Evolutionary conservation across 2,329 filamentous ascomycete genomes (phyloP).

Genomic region (Lecanicillium sp.): DNA sequence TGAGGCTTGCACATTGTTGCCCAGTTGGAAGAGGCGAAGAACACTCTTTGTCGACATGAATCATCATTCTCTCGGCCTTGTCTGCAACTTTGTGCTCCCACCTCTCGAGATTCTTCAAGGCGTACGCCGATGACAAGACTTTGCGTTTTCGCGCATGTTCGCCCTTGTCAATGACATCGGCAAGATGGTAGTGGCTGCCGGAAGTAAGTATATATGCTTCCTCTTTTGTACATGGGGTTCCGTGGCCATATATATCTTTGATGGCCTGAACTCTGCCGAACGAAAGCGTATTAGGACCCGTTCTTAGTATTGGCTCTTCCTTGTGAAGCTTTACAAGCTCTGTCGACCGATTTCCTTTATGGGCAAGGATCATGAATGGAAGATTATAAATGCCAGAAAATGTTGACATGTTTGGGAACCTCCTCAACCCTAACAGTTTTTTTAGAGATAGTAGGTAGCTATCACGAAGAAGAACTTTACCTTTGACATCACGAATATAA

Average conservation of each 20-base stretch:
- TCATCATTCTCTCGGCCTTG: slow-evolving; percentile 35
- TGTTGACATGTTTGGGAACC: slow-evolving; percentile 33
- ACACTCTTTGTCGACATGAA: slow-evolving; percentile 32
- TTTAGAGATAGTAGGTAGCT: too few species aligned
- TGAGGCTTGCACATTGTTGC: slow-evolving; percentile 15
- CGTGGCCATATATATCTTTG: slow-evolving; percentile 33
- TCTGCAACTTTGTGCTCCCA: slow-evolving; percentile 49
- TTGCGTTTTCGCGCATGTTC: slow-evolving; percentile 44
- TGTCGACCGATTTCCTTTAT: slow-evolving; percentile 32
- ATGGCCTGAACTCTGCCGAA: slow-evolving; percentile 15
- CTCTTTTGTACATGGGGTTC: slow-evolving; percentile 41
- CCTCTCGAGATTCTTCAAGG: slow-evolving; percentile 42
- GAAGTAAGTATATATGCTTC: slow-evolving; percentile 34
- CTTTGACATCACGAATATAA: slow-evolving; percentile 38
- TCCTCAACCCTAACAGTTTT: slow-evolving; percentile 26
- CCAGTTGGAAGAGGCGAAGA: slow-evolving; percentile 25
- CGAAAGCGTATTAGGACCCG: slow-evolving; percentile 18
- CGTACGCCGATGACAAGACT: slow-evolving; percentile 41
- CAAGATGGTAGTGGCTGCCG: slow-evolving; percentile 41
- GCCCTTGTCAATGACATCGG: slow-evolving; percentile 41
- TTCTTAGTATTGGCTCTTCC: slow-evolving; percentile 23
- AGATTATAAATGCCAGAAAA: slow-evolving; percentile 37
- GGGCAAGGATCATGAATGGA: slow-evolving; percentile 36
- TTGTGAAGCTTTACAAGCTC: slow-evolving; percentile 35
- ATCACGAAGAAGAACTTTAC: too few species aligned